Evolutionary conservation across 208 protist species (phyloP).

Genomic region (Acanthamoeba pearcei): DNA sequence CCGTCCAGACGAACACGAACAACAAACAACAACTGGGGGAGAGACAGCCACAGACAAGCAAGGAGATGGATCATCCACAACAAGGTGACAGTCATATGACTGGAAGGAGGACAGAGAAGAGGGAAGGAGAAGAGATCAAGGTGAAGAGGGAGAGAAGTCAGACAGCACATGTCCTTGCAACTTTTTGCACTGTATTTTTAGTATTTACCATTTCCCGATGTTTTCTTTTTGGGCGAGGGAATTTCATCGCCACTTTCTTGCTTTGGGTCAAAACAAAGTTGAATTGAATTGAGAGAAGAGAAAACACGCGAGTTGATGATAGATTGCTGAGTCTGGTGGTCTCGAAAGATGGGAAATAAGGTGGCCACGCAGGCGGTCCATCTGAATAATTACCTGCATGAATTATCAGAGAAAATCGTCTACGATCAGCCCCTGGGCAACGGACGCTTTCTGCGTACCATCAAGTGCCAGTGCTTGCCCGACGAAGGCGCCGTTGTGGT

Average conservation of each 20-base stretch:
- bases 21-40: background rate
- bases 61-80: no score
- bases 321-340: background rate
- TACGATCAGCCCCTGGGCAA: slow-evolving; percentile 79
- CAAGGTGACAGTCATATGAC: no score
- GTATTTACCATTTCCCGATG: no score
- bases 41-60: background rate
- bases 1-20: background rate
- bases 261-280: no score
- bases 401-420: slow-evolving; percentile 51
- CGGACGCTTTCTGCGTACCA: slow-evolving; percentile 82
- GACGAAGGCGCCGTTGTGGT: slow-evolving; percentile 80
- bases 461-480: slow-evolving; percentile 74
- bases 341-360: slow-evolving; percentile 20
- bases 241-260: no score
- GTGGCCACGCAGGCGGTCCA: slow-evolving; percentile 11
- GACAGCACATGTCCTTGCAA: no score
- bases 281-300: no score
- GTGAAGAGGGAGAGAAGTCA: no score
- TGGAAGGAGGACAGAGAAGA: no score
- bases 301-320: background rate
- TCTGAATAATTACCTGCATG: slow-evolving; percentile 36
- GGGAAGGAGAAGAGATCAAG: no score
- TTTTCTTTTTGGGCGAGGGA: no score
- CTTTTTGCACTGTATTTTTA: no score